phyloP scores from a whole-genome alignment of 805 yeast species.

The Vanderwaltozyma yarrowii region DNA sequence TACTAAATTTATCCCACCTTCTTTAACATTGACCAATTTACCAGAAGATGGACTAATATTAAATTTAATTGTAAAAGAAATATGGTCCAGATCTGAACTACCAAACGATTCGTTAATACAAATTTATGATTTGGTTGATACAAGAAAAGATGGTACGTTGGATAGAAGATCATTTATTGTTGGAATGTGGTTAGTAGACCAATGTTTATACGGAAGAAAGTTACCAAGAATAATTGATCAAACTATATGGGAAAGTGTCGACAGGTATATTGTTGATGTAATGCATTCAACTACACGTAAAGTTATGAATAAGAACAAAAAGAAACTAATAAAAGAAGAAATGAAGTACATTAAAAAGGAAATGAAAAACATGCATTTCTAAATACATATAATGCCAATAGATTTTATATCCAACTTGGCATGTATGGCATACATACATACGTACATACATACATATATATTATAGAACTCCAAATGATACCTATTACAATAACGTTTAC shows the following conservation, averaged over 20 bases:
- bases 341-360: conserved; percentile 23
- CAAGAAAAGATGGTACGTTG: conserved; percentile 58
- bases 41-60: conserved; percentile 28
- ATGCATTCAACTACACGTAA: conserved; percentile 6
- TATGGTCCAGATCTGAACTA: conserved; percentile 74
- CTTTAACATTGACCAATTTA: conserved; percentile 4
- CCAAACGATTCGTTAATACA: conserved; percentile 49
- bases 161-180: conserved; percentile 76
- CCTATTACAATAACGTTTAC: too few species aligned
- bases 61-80: conserved; percentile 51
- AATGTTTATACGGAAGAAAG: conserved; percentile 87
- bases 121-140: conserved; percentile 66
- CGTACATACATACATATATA: too few species aligned
- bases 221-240: conserved; percentile 61
- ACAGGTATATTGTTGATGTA: conserved; percentile 14
- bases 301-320: conserved; percentile 12
- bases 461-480: too few species aligned
- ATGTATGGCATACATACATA: too few species aligned
- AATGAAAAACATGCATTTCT: conserved; percentile 19
- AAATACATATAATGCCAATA: too few species aligned
- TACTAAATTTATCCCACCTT: neutral
- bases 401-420: too few species aligned
- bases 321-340: conserved; percentile 18
- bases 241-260: conserved; percentile 76
- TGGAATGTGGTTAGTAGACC: conserved; percentile 98